Conservation (phyloP, 768 basidiomycete species). For the Leccinum boreale region DNA sequence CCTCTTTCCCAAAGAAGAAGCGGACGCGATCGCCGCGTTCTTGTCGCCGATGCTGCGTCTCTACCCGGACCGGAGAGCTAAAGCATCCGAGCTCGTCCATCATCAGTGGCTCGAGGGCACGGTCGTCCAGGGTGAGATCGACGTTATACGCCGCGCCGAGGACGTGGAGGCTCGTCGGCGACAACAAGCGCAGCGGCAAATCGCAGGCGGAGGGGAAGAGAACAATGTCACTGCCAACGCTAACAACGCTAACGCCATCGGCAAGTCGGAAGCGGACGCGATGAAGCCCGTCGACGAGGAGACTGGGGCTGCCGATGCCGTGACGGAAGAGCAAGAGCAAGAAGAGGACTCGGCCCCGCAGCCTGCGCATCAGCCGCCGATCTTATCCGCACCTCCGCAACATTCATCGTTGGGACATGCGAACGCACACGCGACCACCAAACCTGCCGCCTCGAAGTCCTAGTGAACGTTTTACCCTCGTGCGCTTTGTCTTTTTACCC, state of each 20-base stretch:
- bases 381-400: constrained; percentile 32
- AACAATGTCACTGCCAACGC: not conserved
- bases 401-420: constrained; percentile 7
- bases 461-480: not conserved
- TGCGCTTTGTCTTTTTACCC: not conserved
- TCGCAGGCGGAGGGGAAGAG: constrained; percentile 4
- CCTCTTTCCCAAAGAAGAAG: constrained; percentile 80
- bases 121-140: constrained; percentile 87
- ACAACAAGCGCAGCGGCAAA: constrained; percentile 11
- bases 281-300: constrained; percentile 77
- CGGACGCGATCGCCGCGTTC: constrained; percentile 78
- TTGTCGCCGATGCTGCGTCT: constrained; percentile 87
- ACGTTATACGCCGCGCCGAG: constrained; percentile 67
- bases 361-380: constrained; percentile 27
- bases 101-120: constrained; percentile 87
- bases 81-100: constrained; percentile 79
- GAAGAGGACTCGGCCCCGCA: not conserved
- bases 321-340: constrained; percentile 8
- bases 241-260: not conserved
- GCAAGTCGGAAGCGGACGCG: constrained; percentile 42
- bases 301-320: not conserved
- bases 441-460: constrained; percentile 9
- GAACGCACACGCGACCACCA: constrained; percentile 9
- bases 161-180: constrained; percentile 41
- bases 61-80: constrained; percentile 84